Evolutionary conservation across 1,139 yeast species (phyloP).

Genomic region (Pichia inconspicua): DNA sequence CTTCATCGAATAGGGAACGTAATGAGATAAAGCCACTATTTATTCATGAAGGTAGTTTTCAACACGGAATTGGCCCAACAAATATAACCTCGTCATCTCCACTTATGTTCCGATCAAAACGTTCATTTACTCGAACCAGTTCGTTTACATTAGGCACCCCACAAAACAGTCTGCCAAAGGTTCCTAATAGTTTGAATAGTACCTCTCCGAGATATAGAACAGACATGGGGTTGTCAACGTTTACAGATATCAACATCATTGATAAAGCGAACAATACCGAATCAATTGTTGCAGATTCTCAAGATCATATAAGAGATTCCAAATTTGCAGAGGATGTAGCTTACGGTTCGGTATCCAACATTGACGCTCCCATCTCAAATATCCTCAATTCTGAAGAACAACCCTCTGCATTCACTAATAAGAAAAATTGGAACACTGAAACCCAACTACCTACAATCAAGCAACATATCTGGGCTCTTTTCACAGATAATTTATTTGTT

Average conservation of each 20-base stretch:
- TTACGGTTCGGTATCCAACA: background rate
- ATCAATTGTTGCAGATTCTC: too few relatives aligned
- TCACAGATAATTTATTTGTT: slow-evolving; percentile 31
- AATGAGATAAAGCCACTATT: background rate
- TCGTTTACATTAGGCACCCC: slow-evolving; percentile 20
- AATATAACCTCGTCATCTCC: slow-evolving; percentile 20
- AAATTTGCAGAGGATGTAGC: too few relatives aligned
- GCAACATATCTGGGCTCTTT: slow-evolving; percentile 21
- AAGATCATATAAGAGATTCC: too few relatives aligned
- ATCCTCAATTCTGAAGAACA: background rate
- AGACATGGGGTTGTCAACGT: background rate
- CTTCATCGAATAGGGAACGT: slow-evolving; percentile 1
- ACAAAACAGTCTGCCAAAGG: slow-evolving; percentile 21
- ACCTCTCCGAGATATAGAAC: slow-evolving; percentile 10
- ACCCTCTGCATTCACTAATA: background rate
- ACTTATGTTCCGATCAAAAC: slow-evolving; percentile 19
- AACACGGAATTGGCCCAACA: background rate
- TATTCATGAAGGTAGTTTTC: slow-evolving; percentile 2
- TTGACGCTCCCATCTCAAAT: background rate
- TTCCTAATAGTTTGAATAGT: slow-evolving; percentile 14
- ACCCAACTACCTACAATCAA: slow-evolving; percentile 12
- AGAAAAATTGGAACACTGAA: too few relatives aligned
- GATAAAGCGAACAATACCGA: background rate
- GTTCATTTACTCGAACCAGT: slow-evolving; percentile 16
- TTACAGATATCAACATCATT: background rate